These are phyloP conservation scores for Alnus glutinosa DNA, from an alignment of 306 rosid species.

Conservation along the genomic window DNA sequence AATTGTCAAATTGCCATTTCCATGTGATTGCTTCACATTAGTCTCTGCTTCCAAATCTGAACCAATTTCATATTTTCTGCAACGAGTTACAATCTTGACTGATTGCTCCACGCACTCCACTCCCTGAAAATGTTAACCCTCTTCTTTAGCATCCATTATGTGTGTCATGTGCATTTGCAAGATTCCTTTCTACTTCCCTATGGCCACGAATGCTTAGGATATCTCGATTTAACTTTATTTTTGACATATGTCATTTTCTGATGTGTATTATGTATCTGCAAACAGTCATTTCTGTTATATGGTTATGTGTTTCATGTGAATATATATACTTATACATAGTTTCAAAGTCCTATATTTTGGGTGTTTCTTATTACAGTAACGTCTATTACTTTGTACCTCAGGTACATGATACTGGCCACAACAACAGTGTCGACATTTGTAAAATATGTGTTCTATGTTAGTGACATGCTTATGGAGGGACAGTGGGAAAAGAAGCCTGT, in stretches of 20 bases:
- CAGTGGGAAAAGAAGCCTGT: slow-evolving; percentile 98
- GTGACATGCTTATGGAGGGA: slow-evolving; percentile 96
- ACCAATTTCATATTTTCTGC: neutral
- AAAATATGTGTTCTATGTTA: slow-evolving; percentile 87
- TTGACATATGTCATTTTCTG: neutral
- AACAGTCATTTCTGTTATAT: neutral
- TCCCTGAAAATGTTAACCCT: neutral
- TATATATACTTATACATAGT: neutral
- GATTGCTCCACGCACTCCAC: neutral
- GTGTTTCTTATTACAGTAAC: slow-evolving; percentile 19
- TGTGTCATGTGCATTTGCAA: neutral
- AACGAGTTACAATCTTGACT: neutral
- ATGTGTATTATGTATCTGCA: neutral
- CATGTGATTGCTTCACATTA: neutral
- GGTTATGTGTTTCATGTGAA: neutral
- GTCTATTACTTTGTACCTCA: slow-evolving; percentile 40
- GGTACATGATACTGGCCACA: slow-evolving; percentile 99
- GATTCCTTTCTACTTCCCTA: neutral
- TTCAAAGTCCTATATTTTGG: slow-evolving; percentile 14
- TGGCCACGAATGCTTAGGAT: neutral
- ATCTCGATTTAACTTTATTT: neutral
- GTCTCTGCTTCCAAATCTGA: neutral
- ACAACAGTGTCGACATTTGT: slow-evolving; percentile 86
- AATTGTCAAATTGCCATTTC: neutral
- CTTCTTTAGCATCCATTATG: neutral